Percentiles rank a stretch among this genome's conserved stretches.
Conservation (phyloP, 2,329 filamentous ascomycete genomes). For the Botrytis cinerea region DNA sequence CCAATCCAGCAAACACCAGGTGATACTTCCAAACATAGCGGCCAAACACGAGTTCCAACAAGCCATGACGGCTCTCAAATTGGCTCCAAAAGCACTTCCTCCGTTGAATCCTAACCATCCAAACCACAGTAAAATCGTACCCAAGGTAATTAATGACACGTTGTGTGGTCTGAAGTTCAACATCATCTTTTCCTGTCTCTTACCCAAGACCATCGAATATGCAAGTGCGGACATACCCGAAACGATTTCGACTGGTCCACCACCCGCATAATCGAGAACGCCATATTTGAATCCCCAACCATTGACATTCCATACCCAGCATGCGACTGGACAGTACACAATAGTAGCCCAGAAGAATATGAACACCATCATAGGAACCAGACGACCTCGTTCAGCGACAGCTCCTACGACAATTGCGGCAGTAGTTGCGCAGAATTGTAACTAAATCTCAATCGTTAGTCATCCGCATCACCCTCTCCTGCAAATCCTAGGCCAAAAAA, state of each 20-base stretch:
- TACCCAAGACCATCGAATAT: constrained; percentile 93
- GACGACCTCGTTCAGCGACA: constrained; percentile 88
- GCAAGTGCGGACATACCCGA: constrained; percentile 92
- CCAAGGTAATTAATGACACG: constrained; percentile 93
- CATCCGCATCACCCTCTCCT: background rate
- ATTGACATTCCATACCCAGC: constrained; percentile 95
- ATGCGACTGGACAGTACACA: constrained; percentile 95
- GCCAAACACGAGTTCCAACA: constrained; percentile 89
- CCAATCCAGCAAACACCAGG: constrained; percentile 96
- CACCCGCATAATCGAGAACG: constrained; percentile 93
- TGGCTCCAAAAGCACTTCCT: constrained; percentile 89
- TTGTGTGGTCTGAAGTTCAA: constrained; percentile 99
- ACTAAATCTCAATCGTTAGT: constrained; percentile 51
- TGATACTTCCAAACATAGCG: constrained; percentile 86
- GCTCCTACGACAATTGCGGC: constrained; percentile 89
- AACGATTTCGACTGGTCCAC: constrained; percentile 94
- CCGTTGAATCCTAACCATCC: constrained; percentile 99
- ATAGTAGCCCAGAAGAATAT: constrained; percentile 94
- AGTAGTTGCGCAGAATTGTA: constrained; percentile 96
- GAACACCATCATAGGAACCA: constrained; percentile 94
- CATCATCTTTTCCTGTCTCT: constrained; percentile 99
- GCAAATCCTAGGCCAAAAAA: background rate
- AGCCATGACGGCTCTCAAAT: constrained; percentile 90
- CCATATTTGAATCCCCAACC: constrained; percentile 92
- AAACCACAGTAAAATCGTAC: constrained; percentile 95